These are phyloP conservation scores for Clarireedia paspali DNA, from an alignment of 2,329 filamentous ascomycete genomes.

Conservation along the genomic window DNA sequence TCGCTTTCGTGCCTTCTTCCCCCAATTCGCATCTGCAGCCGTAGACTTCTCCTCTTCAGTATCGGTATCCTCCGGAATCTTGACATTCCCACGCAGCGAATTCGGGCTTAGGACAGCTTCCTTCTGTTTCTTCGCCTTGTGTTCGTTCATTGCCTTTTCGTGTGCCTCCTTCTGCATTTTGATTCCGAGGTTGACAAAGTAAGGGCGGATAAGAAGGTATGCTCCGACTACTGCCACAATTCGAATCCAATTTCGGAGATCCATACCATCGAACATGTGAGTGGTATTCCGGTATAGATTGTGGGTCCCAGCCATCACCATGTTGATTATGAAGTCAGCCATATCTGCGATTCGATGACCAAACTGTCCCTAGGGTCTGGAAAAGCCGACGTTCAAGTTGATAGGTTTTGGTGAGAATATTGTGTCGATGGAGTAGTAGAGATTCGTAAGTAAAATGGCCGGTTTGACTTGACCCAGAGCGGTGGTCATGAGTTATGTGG, in stretches of 20 bases:
- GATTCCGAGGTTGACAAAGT: constrained; percentile 60
- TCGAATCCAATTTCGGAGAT: constrained; percentile 53
- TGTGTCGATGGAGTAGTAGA: no score
- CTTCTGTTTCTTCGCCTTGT: constrained; percentile 22
- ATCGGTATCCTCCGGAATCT: constrained; percentile 45
- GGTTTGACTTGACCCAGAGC: no score
- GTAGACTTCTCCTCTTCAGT: constrained; percentile 36
- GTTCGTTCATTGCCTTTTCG: constrained; percentile 39
- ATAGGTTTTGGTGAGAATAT: no score
- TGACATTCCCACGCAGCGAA: constrained; percentile 45
- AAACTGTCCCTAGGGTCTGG: no score
- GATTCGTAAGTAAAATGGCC: no score
- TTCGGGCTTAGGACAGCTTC: constrained; percentile 56
- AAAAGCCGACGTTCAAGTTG: no score
- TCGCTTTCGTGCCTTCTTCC: constrained; percentile 60
- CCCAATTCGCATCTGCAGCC: constrained; percentile 45
- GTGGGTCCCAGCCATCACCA: constrained; percentile 10
- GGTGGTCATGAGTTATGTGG: no score
- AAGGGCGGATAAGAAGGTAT: constrained; percentile 68
- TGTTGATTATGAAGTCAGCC: constrained; percentile 6
- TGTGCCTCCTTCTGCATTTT: constrained; percentile 57
- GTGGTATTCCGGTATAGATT: constrained; percentile 15
- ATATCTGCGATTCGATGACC: not conserved
- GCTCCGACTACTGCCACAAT: constrained; percentile 64
- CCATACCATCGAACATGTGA: constrained; percentile 43